phyloP scores from a whole-genome alignment of 495 filamentous ascomycete species.

The Immersiella caudata region DNA sequence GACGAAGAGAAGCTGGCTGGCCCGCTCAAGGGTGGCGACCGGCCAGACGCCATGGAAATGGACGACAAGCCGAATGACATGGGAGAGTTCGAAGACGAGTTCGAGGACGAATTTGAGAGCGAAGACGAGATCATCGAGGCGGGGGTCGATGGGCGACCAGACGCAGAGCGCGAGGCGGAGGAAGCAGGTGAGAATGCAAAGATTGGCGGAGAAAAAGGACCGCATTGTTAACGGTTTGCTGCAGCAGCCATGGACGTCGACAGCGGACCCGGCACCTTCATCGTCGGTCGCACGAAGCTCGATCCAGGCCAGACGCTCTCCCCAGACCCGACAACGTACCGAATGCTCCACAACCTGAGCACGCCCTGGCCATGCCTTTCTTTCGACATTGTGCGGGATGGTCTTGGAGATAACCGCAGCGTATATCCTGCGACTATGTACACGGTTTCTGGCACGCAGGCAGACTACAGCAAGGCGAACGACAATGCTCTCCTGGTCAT shows the following conservation, averaged over 20 bases:
- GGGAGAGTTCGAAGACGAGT: slow-evolving; percentile 94
- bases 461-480: slow-evolving; percentile 67
- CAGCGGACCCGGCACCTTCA: slow-evolving; percentile 74
- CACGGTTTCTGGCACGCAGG: slow-evolving; percentile 91
- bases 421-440: slow-evolving; percentile 92
- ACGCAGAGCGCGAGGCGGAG: slow-evolving; percentile 89
- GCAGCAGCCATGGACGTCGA: slow-evolving; percentile 79
- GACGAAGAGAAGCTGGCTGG: slow-evolving; percentile 54
- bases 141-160: slow-evolving; percentile 87
- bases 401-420: slow-evolving; percentile 85
- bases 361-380: slow-evolving; percentile 96
- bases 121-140: slow-evolving; percentile 96
- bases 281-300: slow-evolving; percentile 85
- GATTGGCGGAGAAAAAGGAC: not conserved
- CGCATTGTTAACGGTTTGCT: slow-evolving; percentile 22
- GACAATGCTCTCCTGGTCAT: slow-evolving; percentile 95
- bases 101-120: slow-evolving; percentile 94
- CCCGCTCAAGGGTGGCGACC: slow-evolving; percentile 70
- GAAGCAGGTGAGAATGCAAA: slow-evolving; percentile 58
- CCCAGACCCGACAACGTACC: slow-evolving; percentile 87
- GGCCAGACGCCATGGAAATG: slow-evolving; percentile 59
- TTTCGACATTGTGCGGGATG: slow-evolving; percentile 87
- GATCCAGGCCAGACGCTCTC: slow-evolving; percentile 85
- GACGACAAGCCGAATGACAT: slow-evolving; percentile 65
- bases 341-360: slow-evolving; percentile 92